Evolutionary conservation across 2,329 filamentous ascomycete species (phyloP).

Genomic region (Ceratocystis cacaofunesta): DNA sequence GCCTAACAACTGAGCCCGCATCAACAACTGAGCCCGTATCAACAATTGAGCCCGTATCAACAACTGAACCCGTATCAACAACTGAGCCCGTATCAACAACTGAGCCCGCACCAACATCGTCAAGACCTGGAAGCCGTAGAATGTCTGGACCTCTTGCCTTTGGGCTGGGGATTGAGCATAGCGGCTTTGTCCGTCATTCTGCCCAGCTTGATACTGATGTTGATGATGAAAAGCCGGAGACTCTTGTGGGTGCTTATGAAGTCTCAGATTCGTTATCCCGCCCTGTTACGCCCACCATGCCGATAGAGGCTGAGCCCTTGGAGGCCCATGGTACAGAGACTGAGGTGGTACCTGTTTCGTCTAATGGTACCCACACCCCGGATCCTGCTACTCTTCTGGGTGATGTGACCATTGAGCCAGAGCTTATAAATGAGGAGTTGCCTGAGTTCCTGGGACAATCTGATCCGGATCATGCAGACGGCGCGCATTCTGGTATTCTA

Average conservation of each 20-base stretch:
- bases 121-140: not conserved
- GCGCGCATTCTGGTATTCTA: not conserved
- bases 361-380: not conserved
- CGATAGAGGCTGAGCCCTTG: not conserved
- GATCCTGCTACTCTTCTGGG: not conserved
- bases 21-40: not conserved
- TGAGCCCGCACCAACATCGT: not conserved
- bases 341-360: not conserved
- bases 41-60: not conserved
- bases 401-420: not conserved
- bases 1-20: not conserved
- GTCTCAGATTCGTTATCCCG: not conserved
- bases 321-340: not conserved
- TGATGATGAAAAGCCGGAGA: not conserved
- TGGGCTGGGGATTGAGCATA: slow-evolving; percentile 9
- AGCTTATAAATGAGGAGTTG: not conserved
- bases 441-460: not conserved
- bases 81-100: not conserved
- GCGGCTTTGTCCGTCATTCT: not conserved
- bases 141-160: slow-evolving; percentile 25
- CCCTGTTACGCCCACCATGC: not conserved
- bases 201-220: not conserved
- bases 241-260: not conserved
- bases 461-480: not conserved
- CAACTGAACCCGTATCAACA: not conserved